Conservation (phyloP, 2,329 filamentous ascomycete species). For the Colletotrichum noveboracense region DNA sequence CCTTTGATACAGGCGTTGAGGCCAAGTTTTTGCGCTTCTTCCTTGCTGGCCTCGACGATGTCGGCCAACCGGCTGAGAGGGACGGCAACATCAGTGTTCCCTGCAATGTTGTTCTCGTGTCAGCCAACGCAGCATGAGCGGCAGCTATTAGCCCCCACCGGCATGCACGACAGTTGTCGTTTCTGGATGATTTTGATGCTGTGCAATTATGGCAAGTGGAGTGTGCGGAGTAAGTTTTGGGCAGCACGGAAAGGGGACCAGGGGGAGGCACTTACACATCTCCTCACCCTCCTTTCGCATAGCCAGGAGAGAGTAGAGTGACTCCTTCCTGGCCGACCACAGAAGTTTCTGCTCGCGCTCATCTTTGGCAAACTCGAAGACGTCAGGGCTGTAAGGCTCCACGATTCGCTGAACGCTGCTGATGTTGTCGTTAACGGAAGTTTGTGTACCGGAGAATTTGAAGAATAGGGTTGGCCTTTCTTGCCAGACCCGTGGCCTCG, state of each 20-base stretch:
- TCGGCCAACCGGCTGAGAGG: slow-evolving; percentile 76
- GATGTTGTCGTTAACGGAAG: slow-evolving; percentile 63
- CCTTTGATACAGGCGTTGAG: slow-evolving; percentile 87
- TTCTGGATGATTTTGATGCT: background rate
- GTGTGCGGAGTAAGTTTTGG: background rate
- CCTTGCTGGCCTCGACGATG: slow-evolving; percentile 82
- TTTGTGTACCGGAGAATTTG: slow-evolving; percentile 72
- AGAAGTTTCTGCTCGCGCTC: slow-evolving; percentile 69
- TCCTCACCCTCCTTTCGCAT: slow-evolving; percentile 63
- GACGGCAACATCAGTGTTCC: slow-evolving; percentile 85
- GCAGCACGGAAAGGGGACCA: background rate
- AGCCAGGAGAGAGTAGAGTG: slow-evolving; percentile 74
- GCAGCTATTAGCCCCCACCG: background rate
- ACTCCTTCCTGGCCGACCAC: slow-evolving; percentile 77
- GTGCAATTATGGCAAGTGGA: background rate
- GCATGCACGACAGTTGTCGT: background rate
- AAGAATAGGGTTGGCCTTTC: slow-evolving; percentile 75
- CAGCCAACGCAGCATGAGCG: background rate
- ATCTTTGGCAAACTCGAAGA: slow-evolving; percentile 69
- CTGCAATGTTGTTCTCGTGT: slow-evolving; percentile 31
- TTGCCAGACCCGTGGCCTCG: slow-evolving; percentile 64
- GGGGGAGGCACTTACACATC: slow-evolving; percentile 51
- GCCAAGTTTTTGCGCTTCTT: slow-evolving; percentile 83
- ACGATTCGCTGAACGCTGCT: slow-evolving; percentile 57
- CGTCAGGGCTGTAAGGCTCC: slow-evolving; percentile 51